Conservation (phyloP, 768 basidiomycete genomes). For the Pleurotus giganteus region DNA sequence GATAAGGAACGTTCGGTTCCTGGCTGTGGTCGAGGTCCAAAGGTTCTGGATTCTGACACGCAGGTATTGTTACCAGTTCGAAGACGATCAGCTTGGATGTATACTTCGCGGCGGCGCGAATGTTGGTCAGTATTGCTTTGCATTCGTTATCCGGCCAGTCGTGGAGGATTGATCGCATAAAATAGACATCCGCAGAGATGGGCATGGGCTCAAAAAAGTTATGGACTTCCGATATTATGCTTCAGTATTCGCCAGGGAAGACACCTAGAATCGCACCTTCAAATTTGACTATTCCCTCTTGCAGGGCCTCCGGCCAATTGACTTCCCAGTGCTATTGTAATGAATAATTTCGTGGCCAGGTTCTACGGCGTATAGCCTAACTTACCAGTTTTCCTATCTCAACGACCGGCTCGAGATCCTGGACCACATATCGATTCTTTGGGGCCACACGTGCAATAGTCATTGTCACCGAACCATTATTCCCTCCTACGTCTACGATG, state of each 20-base stretch:
- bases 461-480: slow-evolving; percentile 23
- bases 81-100: slow-evolving; percentile 35
- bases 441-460: slow-evolving; percentile 17
- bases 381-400: slow-evolving; percentile 13
- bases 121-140: slow-evolving; percentile 27
- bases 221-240: slow-evolving; percentile 20
- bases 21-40: background rate
- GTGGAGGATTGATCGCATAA: slow-evolving; percentile 35
- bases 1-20: slow-evolving; percentile 8
- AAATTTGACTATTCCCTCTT: slow-evolving; percentile 15
- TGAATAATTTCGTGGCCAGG: background rate
- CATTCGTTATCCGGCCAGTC: slow-evolving; percentile 35
- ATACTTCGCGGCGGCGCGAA: slow-evolving; percentile 30
- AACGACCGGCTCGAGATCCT: slow-evolving; percentile 20
- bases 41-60: slow-evolving; percentile 18
- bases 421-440: slow-evolving; percentile 22
- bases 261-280: slow-evolving; percentile 13
- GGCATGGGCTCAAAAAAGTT: slow-evolving; percentile 38
- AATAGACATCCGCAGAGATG: slow-evolving; percentile 31
- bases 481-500: slow-evolving; percentile 30
- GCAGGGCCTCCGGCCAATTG: slow-evolving; percentile 15
- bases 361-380: background rate
- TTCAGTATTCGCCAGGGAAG: background rate
- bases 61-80: slow-evolving; percentile 31
- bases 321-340: slow-evolving; percentile 10